Evolutionary conservation across 192 early-diverging fungal species (phyloP), one percentile per base, ranked within the genome.

Genomic region (Coemansia asiatica): DNA sequence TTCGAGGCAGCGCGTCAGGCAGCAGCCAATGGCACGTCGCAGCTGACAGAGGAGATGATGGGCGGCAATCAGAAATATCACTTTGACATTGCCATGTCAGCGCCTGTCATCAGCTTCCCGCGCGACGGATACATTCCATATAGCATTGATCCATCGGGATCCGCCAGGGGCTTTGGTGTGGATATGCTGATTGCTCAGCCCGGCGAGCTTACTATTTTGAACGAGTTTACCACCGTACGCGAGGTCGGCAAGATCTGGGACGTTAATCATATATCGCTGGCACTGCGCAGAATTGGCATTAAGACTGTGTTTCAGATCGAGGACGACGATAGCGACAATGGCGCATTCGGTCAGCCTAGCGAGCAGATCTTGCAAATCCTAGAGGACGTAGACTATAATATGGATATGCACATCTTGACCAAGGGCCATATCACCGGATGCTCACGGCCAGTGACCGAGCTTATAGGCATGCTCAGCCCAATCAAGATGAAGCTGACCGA

Each of bases 1-100:
- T 89, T 93, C 69, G 97, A 97, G 64, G 82, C 87, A n/a, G 97
- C 97, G 2, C 79, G 97, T 0, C 83, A 88, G 60, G 92, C 94
- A 0, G 92, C 94, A 5, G 81, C 91, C 4, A 82, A 92, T 50
- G 86, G 89, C 59, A 91, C 92, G 12, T 82, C 85, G 12, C 90
- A 94, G 51, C 82, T 93, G 33, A 90, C 92, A 44, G 87, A 93
- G 57, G 84, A 85, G 4, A 89, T 87, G 50, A 91, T 87, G 26
- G 74, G 74, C 47, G 71, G 70, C 35, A 57, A 61, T 1, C 59
- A 91, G 83, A 74, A 71, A 67, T 88, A 91, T 40, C 90, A 95
- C 65, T 96, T 94, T 79, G 91, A 96, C 54, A 76, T 99, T 23
- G 72, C 86, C 8, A 89, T 97, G 76, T 84, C 87, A 7, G 87